Conservation (phyloP, 2,329 filamentous ascomycete species). For the Pestalotiopsis sp. region DNA sequence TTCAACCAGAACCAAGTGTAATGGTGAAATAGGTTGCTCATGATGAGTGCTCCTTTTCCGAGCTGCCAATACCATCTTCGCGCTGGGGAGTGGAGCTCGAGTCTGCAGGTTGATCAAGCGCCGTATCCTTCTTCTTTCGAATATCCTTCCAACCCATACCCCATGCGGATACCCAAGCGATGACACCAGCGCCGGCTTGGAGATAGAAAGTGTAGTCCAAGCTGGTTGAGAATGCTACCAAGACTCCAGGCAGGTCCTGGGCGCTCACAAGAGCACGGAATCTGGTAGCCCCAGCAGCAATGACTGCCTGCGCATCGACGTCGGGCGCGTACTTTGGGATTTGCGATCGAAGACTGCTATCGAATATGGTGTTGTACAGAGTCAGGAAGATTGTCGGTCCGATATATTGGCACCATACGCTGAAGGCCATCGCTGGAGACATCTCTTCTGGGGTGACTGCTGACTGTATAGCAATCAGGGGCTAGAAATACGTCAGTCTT, state of each 20-base stretch:
- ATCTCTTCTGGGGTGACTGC: slow-evolving; percentile 12
- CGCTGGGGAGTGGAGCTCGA: background rate
- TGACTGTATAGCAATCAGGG: slow-evolving; percentile 11
- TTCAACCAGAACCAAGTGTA: too few species aligned
- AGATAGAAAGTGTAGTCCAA: background rate
- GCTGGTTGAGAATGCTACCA: slow-evolving; percentile 1
- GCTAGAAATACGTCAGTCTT: background rate
- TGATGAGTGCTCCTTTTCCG: background rate
- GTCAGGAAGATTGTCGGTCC: slow-evolving; percentile 13
- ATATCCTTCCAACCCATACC: slow-evolving; percentile 9
- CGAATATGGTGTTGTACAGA: slow-evolving; percentile 10
- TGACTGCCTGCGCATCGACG: background rate
- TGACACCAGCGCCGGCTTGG: background rate
- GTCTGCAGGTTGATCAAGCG: background rate
- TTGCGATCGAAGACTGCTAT: background rate
- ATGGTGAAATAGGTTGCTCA: background rate
- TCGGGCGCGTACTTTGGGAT: background rate
- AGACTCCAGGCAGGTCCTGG: background rate
- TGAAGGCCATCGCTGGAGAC: slow-evolving; percentile 10
- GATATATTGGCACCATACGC: slow-evolving; percentile 12
- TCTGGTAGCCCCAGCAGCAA: slow-evolving; percentile 5
- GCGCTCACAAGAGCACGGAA: slow-evolving; percentile 2
- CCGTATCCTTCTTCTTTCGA: background rate
- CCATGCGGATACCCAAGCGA: slow-evolving; percentile 8
- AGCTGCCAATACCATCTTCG: background rate